These are phyloP conservation scores for Alternaria novae-zelandiae DNA, from an alignment of 2,329 filamentous ascomycete genomes.

Conservation along the genomic window DNA sequence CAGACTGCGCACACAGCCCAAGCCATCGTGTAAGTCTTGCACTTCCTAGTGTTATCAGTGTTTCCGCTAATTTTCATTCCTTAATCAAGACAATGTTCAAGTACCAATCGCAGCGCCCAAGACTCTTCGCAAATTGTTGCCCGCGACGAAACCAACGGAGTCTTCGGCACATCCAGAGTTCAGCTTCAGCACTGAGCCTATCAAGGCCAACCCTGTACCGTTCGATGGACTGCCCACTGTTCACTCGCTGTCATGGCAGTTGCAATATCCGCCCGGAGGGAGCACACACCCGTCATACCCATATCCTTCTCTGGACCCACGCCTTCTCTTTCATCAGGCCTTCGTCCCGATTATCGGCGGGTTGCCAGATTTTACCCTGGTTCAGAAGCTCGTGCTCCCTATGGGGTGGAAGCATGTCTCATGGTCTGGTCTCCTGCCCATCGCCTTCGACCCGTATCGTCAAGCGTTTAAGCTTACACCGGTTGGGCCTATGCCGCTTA, in stretches of 20 bases:
- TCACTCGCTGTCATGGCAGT: slow-evolving; percentile 14
- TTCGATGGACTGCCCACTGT: slow-evolving; percentile 8
- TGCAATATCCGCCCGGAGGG: slow-evolving; percentile 24
- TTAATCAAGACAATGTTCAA: not conserved
- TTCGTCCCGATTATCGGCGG: slow-evolving; percentile 22
- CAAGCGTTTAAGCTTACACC: slow-evolving; percentile 31
- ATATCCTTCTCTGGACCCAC: slow-evolving; percentile 19
- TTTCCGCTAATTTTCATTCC: not conserved
- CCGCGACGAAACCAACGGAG: not conserved
- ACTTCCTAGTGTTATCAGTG: accelerated
- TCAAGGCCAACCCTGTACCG: not conserved
- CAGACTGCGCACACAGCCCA: not conserved
- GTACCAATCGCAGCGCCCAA: not conserved
- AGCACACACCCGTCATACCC: slow-evolving; percentile 27
- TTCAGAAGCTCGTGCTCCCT: slow-evolving; percentile 10
- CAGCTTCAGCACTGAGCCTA: not conserved
- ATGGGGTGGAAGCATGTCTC: slow-evolving; percentile 21
- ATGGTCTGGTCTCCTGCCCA: slow-evolving; percentile 21
- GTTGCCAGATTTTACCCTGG: slow-evolving; percentile 10
- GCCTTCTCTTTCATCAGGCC: slow-evolving; percentile 15
- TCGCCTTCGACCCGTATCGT: slow-evolving; percentile 24
- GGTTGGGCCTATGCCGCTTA: slow-evolving; percentile 22
- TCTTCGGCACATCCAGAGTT: not conserved
- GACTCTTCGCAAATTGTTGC: not conserved
- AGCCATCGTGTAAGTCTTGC: not conserved